Base-by-base conservation (phyloP, 805 yeast species). In the Monosporozyma unispora region DNA sequence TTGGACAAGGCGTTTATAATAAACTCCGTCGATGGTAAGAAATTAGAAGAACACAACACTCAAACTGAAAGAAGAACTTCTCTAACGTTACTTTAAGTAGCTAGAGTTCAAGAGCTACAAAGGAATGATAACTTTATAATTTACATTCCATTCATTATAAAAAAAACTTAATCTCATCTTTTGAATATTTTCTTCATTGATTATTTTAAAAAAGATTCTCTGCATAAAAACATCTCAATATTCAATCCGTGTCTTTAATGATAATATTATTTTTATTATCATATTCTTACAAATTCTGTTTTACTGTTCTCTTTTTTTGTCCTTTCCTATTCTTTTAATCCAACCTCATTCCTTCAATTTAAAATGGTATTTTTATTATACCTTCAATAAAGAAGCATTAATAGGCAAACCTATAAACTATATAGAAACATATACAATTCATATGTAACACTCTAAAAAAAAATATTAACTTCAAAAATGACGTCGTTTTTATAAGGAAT, bases 1-100 rank as follows among this genome's bases (percentile, higher is more conserved):
- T 21, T 50, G 12, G 52, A 52, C 31, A 50, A 44, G 39, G 9
- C n/a, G 39, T 33, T 44, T 39, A 40, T 38, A 43, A 27, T 25
- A 21, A 23, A 22, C 21, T 10, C 42, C 8, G 14, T 22, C 4
- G 19, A 14, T 19, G 37, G 18, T 11, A 29, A 41, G 22, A 33
- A 7, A 11, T 16, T n/a, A 1, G 16, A 25, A 14, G 16, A 16
- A 6, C 41, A 33, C 16, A 48, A n/a, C 40, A 37, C 40, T 4
- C 42, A 39, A 39, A 39, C 25, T 9, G 33, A 41, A 23, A 41
- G 44, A 27, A 41, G 31, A n/a, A 25, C 29, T 16, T 41, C 44
- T 23, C 14, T 41, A 27, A 25, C 44, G 4, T 16, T 41, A 41
- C 31, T 41, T 6, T 41, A 25, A 23, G 14, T 19, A 9, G 22